Base-by-base conservation (phyloP, 108 stramenopile genomes). In the Nitzschia palea region DNA sequence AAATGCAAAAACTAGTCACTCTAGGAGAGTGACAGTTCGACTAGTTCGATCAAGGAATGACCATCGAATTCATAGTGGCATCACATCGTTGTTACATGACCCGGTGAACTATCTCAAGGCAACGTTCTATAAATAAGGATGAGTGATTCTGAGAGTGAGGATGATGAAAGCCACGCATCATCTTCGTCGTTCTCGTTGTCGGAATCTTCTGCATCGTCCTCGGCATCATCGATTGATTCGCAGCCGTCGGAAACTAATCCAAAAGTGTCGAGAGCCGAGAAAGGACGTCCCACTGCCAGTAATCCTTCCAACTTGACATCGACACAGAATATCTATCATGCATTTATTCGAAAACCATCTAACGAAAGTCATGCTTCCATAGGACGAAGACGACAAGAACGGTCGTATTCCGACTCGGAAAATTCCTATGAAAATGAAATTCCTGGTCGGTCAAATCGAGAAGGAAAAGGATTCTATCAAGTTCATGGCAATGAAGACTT, bases 361-460 rank as follows among this genome's bases (percentile, higher is more conserved):
- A 20, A 12, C 15, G n/a, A 55, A 12, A 5, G 30, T 29, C 27
- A 55, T 30, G 27, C 31, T 12, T 3, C 29, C 4, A 5, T 31
- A 4, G 54, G 12, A 31, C 25, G 17, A 55, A 31, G 15, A 62
- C 65, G 65, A 25, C 65, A 65, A 53, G 31, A 54, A 23, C n/a
- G 65, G 36, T 18, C 44, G 12, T 65, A 53, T 29, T 65, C 48
- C 27, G 67, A 68, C 25, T 68, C 67, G 0, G 67, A 68, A 25
- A 58, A 68, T 36, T 68, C 67, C 1, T 68, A 54, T 33, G 52
- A 65, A 25, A 1, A 26, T 12, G 20, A 20, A 1, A 42, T 3
- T 9, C 25, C 27, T 23, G 55, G 20, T 31, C 26, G 22, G n/a
- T 4, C 12, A 25, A 55, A 36, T 1, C 59, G 33, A 25, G 33